Base-by-base conservation (phyloP, 495 filamentous ascomycete genomes). In the Penicillium soppii region DNA sequence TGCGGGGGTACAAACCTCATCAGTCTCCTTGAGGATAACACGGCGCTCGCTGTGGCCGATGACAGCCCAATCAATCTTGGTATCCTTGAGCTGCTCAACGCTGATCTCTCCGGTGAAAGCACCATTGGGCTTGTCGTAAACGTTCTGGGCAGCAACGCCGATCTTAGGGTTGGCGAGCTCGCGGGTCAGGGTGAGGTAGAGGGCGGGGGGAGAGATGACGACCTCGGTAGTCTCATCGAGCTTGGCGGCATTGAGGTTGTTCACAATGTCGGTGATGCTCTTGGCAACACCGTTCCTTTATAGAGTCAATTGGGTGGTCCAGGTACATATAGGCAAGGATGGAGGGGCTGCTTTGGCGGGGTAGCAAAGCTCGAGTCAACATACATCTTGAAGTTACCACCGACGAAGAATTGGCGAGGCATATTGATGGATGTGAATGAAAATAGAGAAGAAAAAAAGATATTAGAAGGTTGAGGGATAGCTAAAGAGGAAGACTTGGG, bases 351-450 rank as follows among this genome's bases (percentile, higher is more conserved):
- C 43, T 49, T 61, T 55, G 58, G 43, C 51, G 50, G 47, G 50
- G 45, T 38, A 56, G 37, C 38, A 47, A 53, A 56, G 38, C 45
- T 47, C 21, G 40, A 39, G 21, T 10, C 13, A 4, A 74, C 80
- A 46, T 70, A 92, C 91, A 96, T 96, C 80, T 98, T 98, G 81
- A 97, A 97, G 84, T 97, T 98, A 67, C 94, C 94, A 70, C 94
- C 94, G 69, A 98, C 90, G 76, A 98, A 97, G 82, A 97, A 98
- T 85, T 91, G 88, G 79, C 94, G 92, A 76, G 84, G 79, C 91
- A 95, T 96, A 39, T 61, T 75, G 70, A 57, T 52, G 22, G 33
- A 36, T 40, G 22, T 27, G 8, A 39, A 21, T 44, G 43, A 20
- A 36, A 17, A 27, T 48, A 36, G 38, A 36, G 26, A 51, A 35